phyloP scores from a whole-genome alignment of 371 early-diverging fungal species.

The Syncephalastrum sp. region DNA sequence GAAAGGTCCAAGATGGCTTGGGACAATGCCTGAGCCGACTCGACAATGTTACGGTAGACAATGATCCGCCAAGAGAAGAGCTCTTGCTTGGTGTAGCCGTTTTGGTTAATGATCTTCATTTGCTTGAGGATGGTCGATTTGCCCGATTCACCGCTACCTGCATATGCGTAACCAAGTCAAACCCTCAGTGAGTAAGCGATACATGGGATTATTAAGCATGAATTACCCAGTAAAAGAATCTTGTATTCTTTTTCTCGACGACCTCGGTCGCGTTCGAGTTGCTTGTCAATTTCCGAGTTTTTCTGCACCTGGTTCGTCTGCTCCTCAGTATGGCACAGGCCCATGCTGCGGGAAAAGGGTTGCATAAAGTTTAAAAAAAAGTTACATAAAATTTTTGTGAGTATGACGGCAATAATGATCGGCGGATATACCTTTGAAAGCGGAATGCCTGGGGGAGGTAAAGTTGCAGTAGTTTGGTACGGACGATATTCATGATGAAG shows the following conservation, averaged over 20 bases:
- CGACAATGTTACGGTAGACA: conserved; percentile 75
- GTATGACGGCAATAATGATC: background rate
- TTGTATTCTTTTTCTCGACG: conserved; percentile 62
- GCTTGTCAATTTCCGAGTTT: conserved; percentile 58
- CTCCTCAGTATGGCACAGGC: conserved; percentile 60
- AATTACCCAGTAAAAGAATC: conserved; percentile 61
- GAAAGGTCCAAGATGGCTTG: conserved; percentile 54
- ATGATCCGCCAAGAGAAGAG: conserved; percentile 64
- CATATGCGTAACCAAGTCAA: background rate
- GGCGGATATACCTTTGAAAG: conserved; percentile 17
- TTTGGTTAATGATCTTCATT: conserved; percentile 88
- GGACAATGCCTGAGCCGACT: conserved; percentile 63
- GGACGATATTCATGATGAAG: conserved; percentile 14
- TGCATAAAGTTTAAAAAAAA: conserved; percentile 5
- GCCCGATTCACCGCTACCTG: conserved; percentile 86
- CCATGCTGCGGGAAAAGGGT: conserved; percentile 36
- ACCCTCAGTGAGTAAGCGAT: background rate
- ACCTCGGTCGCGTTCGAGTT: conserved; percentile 58
- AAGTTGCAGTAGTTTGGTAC: conserved; percentile 16
- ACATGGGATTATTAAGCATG: background rate
- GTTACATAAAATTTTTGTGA: background rate
- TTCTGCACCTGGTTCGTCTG: conserved; percentile 44
- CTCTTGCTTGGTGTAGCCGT: conserved; percentile 81
- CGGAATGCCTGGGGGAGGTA: conserved; percentile 23
- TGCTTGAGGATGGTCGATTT: conserved; percentile 88